Evolutionary conservation across 495 filamentous ascomycete genomes (phyloP), one percentile per base, ranked within the genome.

Genomic region (Viridothelium virens): DNA sequence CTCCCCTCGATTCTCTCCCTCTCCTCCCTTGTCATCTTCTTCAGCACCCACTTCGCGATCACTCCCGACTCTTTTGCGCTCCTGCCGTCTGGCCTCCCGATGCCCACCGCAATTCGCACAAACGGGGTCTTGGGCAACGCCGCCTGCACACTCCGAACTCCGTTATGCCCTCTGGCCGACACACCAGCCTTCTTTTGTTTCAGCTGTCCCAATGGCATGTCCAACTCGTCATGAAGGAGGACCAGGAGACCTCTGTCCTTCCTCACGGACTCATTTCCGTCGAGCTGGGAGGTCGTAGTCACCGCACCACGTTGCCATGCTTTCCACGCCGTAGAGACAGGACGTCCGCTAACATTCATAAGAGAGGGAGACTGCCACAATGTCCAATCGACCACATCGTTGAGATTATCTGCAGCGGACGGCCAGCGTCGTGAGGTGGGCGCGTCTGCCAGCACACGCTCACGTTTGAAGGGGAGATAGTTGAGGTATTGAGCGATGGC

Each of bases 171-270:
- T 16, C 84, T 80, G 44, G 79, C 75, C 73, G 75, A 86, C 59
- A 83, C 84, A 33, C 83, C 83, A 2, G 81, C 84, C 59, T 73
- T 79, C 69, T 75, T 85, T 47, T 89, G 76, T 48, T 79, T 87
- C 4, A 95, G 78, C 46, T 81, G 83, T 1, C 91, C 90, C 11
- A 90, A 69, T 34, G 80, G 76, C 56, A 81, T 80, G 72, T 96
- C 91, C 9, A 96, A 76, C 72, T 96, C 91, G 71, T 96, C 91
- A 76, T 96, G 90, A 37, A 96, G 77, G 2, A 96, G 76, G 2
- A 95, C 84, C 16, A 96, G 77, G 79, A 79, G 34, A 80, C 12
- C 67, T 63, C 68, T 72, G 65, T 25, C 71, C 65, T 53, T 64
- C 59, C 50, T 68, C 64, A 34, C 2, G 31, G 53, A 7, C 9